These are phyloP conservation scores for Saturnispora galanensis DNA, from an alignment of 805 yeast species.

Conservation along the genomic window DNA sequence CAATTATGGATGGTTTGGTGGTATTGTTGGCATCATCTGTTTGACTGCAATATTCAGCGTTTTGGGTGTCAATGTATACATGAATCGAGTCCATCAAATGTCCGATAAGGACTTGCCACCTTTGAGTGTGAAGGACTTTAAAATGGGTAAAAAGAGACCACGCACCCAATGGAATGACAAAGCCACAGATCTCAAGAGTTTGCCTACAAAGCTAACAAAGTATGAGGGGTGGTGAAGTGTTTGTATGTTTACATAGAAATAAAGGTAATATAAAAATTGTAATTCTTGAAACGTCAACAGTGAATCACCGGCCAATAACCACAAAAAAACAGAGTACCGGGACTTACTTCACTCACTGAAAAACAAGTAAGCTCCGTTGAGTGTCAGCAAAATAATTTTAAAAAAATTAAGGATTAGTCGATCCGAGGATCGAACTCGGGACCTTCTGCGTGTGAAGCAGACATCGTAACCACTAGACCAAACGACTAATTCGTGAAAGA, in stretches of 20 bases:
- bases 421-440: conserved; percentile 34
- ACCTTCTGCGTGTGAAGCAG: conserved; percentile 34
- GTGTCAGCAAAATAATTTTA: background rate
- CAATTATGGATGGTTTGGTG: conserved; percentile 46
- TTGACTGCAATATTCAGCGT: conserved; percentile 17
- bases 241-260: background rate
- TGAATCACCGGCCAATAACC: too few relatives aligned
- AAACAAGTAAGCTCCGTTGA: background rate
- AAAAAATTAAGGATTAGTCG: conserved; percentile 10
- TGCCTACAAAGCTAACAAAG: conserved; percentile 24
- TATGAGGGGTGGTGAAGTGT: conserved; percentile 22
- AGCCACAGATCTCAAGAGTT: conserved; percentile 22
- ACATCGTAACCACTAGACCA: conserved; percentile 35
- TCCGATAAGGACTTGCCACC: conserved; percentile 10
- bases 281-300: too few relatives aligned
- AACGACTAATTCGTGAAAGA: conserved; percentile 20
- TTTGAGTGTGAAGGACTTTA: conserved; percentile 22
- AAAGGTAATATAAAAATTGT: too few relatives aligned
- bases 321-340: too few relatives aligned
- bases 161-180: conserved; percentile 9
- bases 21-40: conserved; percentile 25
- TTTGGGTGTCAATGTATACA: conserved; percentile 18
- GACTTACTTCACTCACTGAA: too few relatives aligned
- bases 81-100: conserved; percentile 16
- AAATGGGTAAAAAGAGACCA: conserved; percentile 20